Conservation (phyloP, 805 yeast species). For the Candida piceae region DNA sequence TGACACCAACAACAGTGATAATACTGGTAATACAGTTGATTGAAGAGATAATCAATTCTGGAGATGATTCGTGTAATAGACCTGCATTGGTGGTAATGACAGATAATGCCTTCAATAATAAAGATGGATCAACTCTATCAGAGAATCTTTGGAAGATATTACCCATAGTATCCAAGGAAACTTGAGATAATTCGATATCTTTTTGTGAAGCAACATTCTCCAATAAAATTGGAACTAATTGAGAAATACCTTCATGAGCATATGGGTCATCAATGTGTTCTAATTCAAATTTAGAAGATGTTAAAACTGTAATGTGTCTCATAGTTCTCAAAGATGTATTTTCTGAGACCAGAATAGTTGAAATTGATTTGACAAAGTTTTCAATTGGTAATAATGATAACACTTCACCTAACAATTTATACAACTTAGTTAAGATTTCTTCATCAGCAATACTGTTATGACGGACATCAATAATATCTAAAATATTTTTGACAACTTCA, state of each 20-base stretch:
- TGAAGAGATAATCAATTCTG: constrained; percentile 69
- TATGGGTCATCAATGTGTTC: constrained; percentile 51
- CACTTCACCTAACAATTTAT: constrained; percentile 54
- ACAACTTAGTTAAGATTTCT: constrained; percentile 39
- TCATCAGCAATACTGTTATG: constrained; percentile 22
- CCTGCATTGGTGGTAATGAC: constrained; percentile 48
- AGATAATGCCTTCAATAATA: constrained; percentile 45
- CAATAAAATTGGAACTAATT: constrained; percentile 47
- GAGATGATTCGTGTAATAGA: constrained; percentile 39
- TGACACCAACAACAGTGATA: constrained; percentile 75
- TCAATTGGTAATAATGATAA: constrained; percentile 71
- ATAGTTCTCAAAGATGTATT: constrained; percentile 44
- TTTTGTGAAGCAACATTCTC: constrained; percentile 31
- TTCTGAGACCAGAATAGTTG: constrained; percentile 33
- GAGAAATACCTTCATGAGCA: constrained; percentile 47
- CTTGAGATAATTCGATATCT: constrained; percentile 55
- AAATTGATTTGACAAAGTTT: constrained; percentile 61
- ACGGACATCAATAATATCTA: constrained; percentile 36
- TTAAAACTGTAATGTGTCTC: constrained; percentile 55
- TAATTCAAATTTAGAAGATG: constrained; percentile 62
- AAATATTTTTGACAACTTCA: constrained; percentile 29
- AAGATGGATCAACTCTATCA: constrained; percentile 38
- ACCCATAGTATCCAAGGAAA: constrained; percentile 64
- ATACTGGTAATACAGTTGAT: constrained; percentile 66
- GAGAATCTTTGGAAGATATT: constrained; percentile 61